A percentile compares a stretch with the other conserved stretches of the same genome.
phyloP scores from a whole-genome alignment of 140 eudicot species.

The Bidens hawaiensis region DNA sequence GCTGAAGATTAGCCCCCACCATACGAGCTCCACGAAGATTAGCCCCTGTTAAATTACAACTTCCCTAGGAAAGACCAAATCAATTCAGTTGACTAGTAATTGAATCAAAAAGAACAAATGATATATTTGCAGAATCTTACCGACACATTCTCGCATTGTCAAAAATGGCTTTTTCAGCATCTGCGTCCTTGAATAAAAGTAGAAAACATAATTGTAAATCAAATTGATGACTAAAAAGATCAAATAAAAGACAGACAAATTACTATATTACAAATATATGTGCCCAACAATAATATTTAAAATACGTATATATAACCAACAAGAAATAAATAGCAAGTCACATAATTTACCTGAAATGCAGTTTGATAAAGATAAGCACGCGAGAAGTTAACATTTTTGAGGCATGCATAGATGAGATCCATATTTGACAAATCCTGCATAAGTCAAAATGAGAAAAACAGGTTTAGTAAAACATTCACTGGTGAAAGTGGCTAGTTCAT shows the following conservation, averaged over 20 bases:
- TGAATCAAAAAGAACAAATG: slow-evolving; percentile 14
- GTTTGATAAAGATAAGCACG: slow-evolving; percentile 94
- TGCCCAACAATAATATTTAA: background rate
- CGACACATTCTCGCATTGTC: slow-evolving; percentile 92
- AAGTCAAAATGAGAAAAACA: background rate
- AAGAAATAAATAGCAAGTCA: background rate
- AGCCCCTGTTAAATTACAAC: slow-evolving; percentile 97
- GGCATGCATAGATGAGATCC: slow-evolving; percentile 88
- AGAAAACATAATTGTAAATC: background rate
- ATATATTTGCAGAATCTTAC: slow-evolving; percentile 39
- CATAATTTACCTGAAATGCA: slow-evolving; percentile 61
- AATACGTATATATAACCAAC: background rate
- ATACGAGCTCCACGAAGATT: slow-evolving; percentile 86
- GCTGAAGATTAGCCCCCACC: slow-evolving; percentile 92
- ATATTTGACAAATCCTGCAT: slow-evolving; percentile 84
- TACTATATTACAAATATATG: too few relatives aligned
- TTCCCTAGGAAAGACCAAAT: slow-evolving; percentile 62
- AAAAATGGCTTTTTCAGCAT: slow-evolving; percentile 83
- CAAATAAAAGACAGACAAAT: background rate
- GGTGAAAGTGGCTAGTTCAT: background rate
- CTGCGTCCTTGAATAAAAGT: slow-evolving; percentile 60
- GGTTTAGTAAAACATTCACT: background rate
- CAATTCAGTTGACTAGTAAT: slow-evolving; percentile 33
- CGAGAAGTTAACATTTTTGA: slow-evolving; percentile 85
- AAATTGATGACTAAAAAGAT: background rate